Conservation (phyloP, 75 land plant species). For the Isoetes taiwanensis region DNA sequence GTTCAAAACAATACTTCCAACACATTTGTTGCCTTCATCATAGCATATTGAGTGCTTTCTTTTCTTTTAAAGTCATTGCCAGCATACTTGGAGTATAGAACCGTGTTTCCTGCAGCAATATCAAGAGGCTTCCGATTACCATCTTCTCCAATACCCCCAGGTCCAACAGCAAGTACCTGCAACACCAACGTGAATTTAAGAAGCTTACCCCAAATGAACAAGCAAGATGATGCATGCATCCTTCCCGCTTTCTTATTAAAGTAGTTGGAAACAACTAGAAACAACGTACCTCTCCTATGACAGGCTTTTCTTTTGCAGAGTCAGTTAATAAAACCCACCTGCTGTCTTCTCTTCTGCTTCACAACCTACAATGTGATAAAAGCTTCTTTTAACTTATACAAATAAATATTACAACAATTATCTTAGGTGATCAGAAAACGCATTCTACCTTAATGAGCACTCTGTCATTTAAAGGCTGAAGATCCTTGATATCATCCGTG, state of each 20-base stretch:
- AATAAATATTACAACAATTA: too few species aligned
- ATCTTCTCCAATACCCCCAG: slow-evolving; percentile 58
- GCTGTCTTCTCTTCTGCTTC: slow-evolving; percentile 55
- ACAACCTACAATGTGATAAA: too few species aligned
- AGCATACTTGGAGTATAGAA: slow-evolving; percentile 68
- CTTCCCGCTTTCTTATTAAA: too few species aligned
- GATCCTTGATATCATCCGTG: slow-evolving; percentile 67
- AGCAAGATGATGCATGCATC: too few species aligned
- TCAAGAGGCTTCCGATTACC: slow-evolving; percentile 46
- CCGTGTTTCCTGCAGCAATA: slow-evolving; percentile 47
- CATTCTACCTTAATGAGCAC: slow-evolving; percentile 67
- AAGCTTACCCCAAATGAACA: too few species aligned
- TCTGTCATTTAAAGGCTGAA: slow-evolving; percentile 62
- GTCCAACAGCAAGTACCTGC: slow-evolving; percentile 75
- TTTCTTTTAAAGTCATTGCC: slow-evolving; percentile 60
- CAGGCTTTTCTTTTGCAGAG: slow-evolving; percentile 67
- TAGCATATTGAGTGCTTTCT: slow-evolving; percentile 48
- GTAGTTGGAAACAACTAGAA: too few species aligned
- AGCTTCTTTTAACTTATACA: too few species aligned
- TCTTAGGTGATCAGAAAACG: too few species aligned
- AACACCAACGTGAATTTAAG: too few species aligned
- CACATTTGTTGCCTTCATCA: slow-evolving; percentile 41
- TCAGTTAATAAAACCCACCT: slow-evolving; percentile 61
- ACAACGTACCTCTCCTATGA: slow-evolving; percentile 65
- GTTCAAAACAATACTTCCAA: slow-evolving; percentile 53